Evolutionary conservation across 495 filamentous ascomycete species (phyloP).

Genomic region (Podospora fimiseda): DNA sequence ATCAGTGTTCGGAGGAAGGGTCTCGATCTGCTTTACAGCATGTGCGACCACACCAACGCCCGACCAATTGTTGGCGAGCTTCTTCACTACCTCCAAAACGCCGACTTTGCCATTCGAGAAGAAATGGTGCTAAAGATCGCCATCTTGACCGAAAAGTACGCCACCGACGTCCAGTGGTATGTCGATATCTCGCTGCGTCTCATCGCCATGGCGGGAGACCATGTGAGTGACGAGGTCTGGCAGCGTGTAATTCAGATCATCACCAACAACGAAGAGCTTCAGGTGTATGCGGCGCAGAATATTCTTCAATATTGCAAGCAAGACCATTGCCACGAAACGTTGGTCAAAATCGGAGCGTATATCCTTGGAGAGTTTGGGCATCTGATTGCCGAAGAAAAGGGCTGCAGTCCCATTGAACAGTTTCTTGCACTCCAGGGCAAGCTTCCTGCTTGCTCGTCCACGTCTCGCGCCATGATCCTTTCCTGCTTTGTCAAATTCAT

Average conservation of each 20-base stretch:
- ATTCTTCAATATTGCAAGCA: slow-evolving; percentile 84
- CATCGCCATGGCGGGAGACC: slow-evolving; percentile 93
- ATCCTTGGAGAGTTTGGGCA: slow-evolving; percentile 96
- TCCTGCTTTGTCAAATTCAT: slow-evolving; percentile 96
- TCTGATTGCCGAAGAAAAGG: slow-evolving; percentile 87
- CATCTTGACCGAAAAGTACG: slow-evolving; percentile 96
- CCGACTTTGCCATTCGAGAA: slow-evolving; percentile 94
- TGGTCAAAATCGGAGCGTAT: slow-evolving; percentile 96
- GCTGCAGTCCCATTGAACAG: slow-evolving; percentile 96
- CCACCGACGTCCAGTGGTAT: slow-evolving; percentile 98
- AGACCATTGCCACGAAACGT: slow-evolving; percentile 89
- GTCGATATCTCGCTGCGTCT: slow-evolving; percentile 94
- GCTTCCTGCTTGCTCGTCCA: slow-evolving; percentile 80
- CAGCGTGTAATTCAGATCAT: slow-evolving; percentile 98
- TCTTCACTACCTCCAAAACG: slow-evolving; percentile 87
- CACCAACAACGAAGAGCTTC: slow-evolving; percentile 97
- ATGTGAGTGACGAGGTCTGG: slow-evolving; percentile 99
- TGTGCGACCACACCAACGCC: slow-evolving; percentile 94
- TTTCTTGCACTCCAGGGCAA: slow-evolving; percentile 89
- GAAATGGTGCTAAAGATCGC: slow-evolving; percentile 99
- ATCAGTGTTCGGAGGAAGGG: slow-evolving; percentile 96
- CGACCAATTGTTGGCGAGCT: slow-evolving; percentile 90
- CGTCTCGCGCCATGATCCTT: slow-evolving; percentile 86
- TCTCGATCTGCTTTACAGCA: slow-evolving; percentile 95
- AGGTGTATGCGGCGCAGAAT: slow-evolving; percentile 92